These are phyloP conservation scores for Podaxis mareebaensis DNA, from an alignment of 768 basidiomycete species.

Conservation along the genomic window DNA sequence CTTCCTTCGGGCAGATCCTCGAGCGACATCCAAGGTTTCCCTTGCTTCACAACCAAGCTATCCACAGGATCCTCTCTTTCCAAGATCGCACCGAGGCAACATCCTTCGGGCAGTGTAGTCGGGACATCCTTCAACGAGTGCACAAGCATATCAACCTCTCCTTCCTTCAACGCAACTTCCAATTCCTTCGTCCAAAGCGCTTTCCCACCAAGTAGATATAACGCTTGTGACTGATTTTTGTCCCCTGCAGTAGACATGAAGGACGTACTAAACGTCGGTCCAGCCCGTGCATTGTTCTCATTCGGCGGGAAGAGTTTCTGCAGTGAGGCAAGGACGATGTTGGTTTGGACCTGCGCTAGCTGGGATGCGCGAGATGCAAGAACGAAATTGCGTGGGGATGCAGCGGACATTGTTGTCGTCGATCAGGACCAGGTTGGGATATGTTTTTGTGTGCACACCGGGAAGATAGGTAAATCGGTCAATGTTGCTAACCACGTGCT, in stretches of 20 bases:
- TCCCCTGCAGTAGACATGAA: conserved; percentile 76
- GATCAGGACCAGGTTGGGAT: neutral
- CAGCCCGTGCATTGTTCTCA: conserved; percentile 31
- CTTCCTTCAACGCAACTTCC: conserved; percentile 76
- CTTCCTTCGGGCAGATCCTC: conserved; percentile 86
- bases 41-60: conserved; percentile 82
- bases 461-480: no score
- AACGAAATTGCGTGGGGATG: conserved; percentile 53
- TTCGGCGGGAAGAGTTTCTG: conserved; percentile 52
- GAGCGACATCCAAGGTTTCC: conserved; percentile 63
- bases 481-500: no score
- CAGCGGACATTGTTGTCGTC: conserved; percentile 19
- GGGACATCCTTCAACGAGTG: conserved; percentile 95
- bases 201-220: conserved; percentile 91
- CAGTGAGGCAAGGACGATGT: conserved; percentile 71
- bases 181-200: conserved; percentile 96
- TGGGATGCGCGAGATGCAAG: conserved; percentile 87
- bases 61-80: conserved; percentile 90
- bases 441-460: neutral
- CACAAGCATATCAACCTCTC: conserved; percentile 85
- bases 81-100: conserved; percentile 80
- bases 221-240: conserved; percentile 83
- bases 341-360: conserved; percentile 89
- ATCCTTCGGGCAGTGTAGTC: conserved; percentile 81
- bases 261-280: conserved; percentile 42